Evolutionary conservation across 495 filamentous ascomycete genomes (phyloP), one percentile per base, ranked within the genome.

Genomic region (Penicillium arizonense): DNA sequence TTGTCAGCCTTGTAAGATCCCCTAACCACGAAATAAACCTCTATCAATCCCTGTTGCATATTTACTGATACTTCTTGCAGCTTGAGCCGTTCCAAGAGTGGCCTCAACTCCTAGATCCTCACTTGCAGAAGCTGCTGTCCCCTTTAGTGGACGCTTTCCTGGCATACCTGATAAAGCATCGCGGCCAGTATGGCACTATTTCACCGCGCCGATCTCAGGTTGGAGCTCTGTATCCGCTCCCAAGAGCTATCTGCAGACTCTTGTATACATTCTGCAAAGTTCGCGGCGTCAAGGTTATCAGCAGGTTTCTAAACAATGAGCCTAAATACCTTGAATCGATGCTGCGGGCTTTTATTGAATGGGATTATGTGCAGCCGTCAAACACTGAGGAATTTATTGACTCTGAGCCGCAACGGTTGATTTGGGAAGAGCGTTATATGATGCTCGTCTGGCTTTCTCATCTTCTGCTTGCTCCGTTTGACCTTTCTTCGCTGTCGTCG

Each of bases 201-300:
- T 36, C 67, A 43, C 20, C 70, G 47, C 62, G 46, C 53, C 43
- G 57, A 35, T 67, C 50, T 60, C 73, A 41, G 57, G 65, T 53
- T 50, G 68, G 46, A 66, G 72, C 45, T 58, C 68, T 51, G 55
- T 85, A 66, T 49, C 77, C 87, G 0, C 68, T 90, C 5, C 82
- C 85, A 12, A 81, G 81, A 48, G 90, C 88, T 20, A 81, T 96
- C 44, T 87, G 85, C 65, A 82, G 77, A 53, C 71, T 97, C 12
- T 72, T 99, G 12, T 96, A 97, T 67, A 88, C 86, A 1, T 84
- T 97, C 50, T 97, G 91, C 79, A 99, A 99, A 67, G 84, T 97
- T 50, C 82, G 94, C 42, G 94, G 94, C 21, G 84, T 90, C 64
- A 97, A 97, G 62, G 87, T 97, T 16, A 88, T 97, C 54, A 84